These are phyloP conservation scores for Umbelopsis sp. DNA, from an alignment of 192 early-diverging fungal species.

Conservation along the genomic window DNA sequence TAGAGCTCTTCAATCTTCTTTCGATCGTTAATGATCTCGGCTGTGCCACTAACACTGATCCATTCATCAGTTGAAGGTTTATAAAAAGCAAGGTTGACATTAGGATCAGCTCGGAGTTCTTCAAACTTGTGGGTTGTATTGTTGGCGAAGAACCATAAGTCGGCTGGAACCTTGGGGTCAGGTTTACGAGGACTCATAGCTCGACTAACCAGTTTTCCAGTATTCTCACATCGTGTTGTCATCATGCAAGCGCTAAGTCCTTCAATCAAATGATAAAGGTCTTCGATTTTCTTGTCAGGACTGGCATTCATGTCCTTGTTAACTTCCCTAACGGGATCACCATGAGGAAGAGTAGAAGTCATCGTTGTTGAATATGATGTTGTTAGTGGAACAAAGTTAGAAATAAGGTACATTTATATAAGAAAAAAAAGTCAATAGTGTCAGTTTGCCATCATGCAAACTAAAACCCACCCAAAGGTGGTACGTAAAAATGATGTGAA, in stretches of 20 bases:
- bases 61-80: conserved; percentile 40
- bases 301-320: conserved; percentile 17
- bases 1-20: conserved; percentile 45
- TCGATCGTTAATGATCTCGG: conserved; percentile 39
- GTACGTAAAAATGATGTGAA: conserved; percentile 1
- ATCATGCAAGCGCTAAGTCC: conserved; percentile 48
- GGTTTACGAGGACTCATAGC: conserved; percentile 24
- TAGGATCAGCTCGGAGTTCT: conserved; percentile 40
- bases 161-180: conserved; percentile 27
- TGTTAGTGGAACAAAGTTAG: not conserved
- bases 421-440: not conserved
- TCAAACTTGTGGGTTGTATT: conserved; percentile 49
- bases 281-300: conserved; percentile 37
- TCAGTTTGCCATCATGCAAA: no score
- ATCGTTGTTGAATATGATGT: not conserved
- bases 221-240: conserved; percentile 40
- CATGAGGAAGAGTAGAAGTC: conserved; percentile 6
- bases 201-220: conserved; percentile 15
- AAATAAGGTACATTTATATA: not conserved
- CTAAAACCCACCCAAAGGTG: not conserved
- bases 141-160: conserved; percentile 52
- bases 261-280: conserved; percentile 49
- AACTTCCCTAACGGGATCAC: conserved; percentile 6
- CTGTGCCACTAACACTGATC: conserved; percentile 47
- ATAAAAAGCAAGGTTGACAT: conserved; percentile 48